Percentiles rank a stretch among this genome's conserved stretches.
Evolutionary conservation across 345 rosid species (phyloP).

Genomic region (Dipteronia dyeriana): DNA sequence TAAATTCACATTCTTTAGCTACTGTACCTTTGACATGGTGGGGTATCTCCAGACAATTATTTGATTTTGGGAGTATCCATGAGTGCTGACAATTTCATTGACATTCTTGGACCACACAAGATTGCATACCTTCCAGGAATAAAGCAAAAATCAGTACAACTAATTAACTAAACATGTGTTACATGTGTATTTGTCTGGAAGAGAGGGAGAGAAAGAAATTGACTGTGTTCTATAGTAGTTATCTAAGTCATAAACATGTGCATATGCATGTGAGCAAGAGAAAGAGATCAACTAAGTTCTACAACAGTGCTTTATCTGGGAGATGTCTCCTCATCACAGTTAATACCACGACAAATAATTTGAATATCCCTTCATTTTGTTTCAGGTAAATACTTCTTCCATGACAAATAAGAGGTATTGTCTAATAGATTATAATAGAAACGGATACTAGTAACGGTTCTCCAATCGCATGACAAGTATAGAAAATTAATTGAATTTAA

Average conservation of each 20-base stretch:
- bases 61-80: constrained; percentile 99
- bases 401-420: background rate
- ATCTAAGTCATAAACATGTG: background rate
- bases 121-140: constrained; percentile 75
- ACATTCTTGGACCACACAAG: constrained; percentile 98
- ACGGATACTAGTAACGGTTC: background rate
- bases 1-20: background rate
- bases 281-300: background rate
- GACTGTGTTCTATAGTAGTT: background rate
- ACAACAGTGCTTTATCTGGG: background rate
- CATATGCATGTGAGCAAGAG: background rate
- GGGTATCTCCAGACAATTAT: constrained; percentile 98
- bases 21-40: constrained; percentile 87
- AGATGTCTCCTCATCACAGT: background rate
- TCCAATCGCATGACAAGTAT: background rate
- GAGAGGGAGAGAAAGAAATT: background rate
- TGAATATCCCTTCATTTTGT: background rate
- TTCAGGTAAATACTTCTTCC: background rate
- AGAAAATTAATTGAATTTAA: background rate
- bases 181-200: background rate
- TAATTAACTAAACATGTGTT: background rate
- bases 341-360: background rate
- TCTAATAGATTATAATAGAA: background rate
- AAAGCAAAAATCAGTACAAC: constrained; percentile 11
- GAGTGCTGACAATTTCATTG: constrained; percentile 98